Evolutionary conservation across 2,329 filamentous ascomycete genomes (phyloP), one percentile per base, ranked within the genome.

Genomic region (Cladosporium oxysporum): DNA sequence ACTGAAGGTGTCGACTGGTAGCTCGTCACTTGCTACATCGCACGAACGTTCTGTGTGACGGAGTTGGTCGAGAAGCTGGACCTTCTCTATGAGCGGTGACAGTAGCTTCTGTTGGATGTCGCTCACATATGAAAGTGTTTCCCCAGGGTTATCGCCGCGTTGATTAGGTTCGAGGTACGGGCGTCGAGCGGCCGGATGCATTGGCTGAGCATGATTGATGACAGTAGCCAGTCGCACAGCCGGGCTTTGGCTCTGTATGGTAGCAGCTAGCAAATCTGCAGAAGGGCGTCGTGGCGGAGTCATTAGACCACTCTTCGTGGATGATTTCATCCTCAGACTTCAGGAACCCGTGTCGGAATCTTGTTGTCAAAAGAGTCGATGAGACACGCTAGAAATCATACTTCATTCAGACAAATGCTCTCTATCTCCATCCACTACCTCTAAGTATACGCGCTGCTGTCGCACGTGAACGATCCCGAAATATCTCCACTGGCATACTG

Each of bases 391-490:
- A 47, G n/a, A 21, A 23, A 47, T 12, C 7, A 21, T 47, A 21
- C 41, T 47, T 21, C 41, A 47, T 47, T 47, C 5, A 10, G 7
- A 47, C n/a, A 47, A 47, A n/a, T 11, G n/a, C n/a, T 3, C 12
- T 31, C 28, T 53, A n/a, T 29, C 3, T 29, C 2, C 14, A 55
- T 33, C 14, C 7, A 55, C n/a, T 31, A 8, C n/a, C n/a, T 47
- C 50, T 57, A 63, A 57, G 50, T 35, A 73, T 79, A 79, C 14
- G 75, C 67, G 3, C 52, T 47, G 7, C 76, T 74, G 18, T 71
- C 70, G 71, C 80, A 82, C 2, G 77, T 80, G 58, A 83, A 83
- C 4, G 77, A 70, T 33, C 76, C 74, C 64, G 79, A 72, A 1
- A 81, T 79, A 26, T 62, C 62, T 5, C 79, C 79, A 12, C 67